Conservation (phyloP, 495 filamentous ascomycete genomes). For the Immersiella caudata region DNA sequence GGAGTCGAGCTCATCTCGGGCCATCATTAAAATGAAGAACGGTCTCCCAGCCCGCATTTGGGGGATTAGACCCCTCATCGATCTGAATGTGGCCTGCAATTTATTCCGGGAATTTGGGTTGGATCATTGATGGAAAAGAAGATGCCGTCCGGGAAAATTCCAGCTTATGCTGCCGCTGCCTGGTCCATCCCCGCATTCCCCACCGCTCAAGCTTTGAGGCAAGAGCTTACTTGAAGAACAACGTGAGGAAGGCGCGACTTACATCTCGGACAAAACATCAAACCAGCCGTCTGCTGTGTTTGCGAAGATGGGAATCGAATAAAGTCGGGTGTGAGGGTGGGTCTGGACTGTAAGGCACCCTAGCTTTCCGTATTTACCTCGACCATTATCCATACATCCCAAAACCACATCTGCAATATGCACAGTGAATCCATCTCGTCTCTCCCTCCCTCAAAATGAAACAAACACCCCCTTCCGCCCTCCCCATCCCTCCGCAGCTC, state of each 20-base stretch:
- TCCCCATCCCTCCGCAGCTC: neutral
- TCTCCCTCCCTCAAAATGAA: too few relatives aligned
- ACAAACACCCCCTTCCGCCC: neutral
- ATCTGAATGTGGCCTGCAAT: neutral
- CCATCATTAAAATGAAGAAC: neutral
- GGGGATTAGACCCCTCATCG: neutral
- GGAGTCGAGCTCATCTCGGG: conserved; percentile 6
- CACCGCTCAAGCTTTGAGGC: conserved; percentile 5
- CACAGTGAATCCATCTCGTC: too few relatives aligned
- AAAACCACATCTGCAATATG: too few relatives aligned
- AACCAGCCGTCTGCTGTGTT: too few relatives aligned
- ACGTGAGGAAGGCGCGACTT: too few relatives aligned
- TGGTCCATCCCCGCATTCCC: neutral
- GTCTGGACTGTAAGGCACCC: too few relatives aligned
- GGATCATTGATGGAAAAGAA: conserved; percentile 6
- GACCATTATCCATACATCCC: too few relatives aligned
- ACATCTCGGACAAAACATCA: too few relatives aligned
- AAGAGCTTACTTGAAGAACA: neutral
- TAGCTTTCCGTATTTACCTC: too few relatives aligned
- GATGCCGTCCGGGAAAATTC: conserved; percentile 1
- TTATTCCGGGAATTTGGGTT: neutral
- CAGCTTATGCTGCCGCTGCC: neutral
- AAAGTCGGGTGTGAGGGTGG: too few relatives aligned
- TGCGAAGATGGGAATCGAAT: too few relatives aligned
- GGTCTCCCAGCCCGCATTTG: neutral